Evolutionary conservation across 2,329 filamentous ascomycete species (phyloP).

Genomic region (Alternaria solani): DNA sequence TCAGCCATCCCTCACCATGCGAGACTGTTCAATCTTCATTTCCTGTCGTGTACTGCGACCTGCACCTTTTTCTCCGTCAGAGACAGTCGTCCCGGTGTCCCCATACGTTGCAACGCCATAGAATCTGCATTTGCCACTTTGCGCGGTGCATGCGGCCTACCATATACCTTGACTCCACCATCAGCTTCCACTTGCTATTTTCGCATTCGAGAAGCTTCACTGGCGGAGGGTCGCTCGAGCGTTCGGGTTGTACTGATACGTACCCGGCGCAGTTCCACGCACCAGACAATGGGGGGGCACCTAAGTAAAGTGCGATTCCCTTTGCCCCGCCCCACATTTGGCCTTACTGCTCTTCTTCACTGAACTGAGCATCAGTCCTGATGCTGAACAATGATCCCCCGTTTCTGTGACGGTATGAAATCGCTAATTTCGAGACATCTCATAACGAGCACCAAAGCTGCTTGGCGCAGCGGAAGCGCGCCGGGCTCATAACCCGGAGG

Average conservation of each 20-base stretch:
- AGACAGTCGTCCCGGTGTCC: not conserved
- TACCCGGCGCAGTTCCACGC: not conserved
- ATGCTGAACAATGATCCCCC: not conserved
- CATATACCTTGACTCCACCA: not conserved
- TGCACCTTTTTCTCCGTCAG: not conserved
- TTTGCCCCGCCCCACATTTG: not conserved
- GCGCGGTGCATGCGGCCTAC: not conserved
- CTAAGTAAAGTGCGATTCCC: conserved; percentile 1
- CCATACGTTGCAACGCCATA: not conserved
- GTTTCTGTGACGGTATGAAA: not conserved
- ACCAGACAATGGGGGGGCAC: conserved; percentile 5
- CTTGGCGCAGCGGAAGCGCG: conserved; percentile 50
- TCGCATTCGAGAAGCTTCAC: not conserved
- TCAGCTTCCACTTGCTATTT: not conserved
- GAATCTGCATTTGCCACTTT: not conserved
- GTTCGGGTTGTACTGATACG: not conserved
- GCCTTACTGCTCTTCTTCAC: not conserved
- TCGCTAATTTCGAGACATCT: not conserved
- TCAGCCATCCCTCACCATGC: not conserved
- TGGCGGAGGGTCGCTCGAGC: not conserved
- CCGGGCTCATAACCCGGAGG: conserved; percentile 51
- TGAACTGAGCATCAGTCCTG: not conserved
- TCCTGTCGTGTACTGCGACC: not conserved
- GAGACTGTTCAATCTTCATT: not conserved
- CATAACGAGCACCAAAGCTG: conserved; percentile 29